A percentile compares a stretch with the other conserved stretches of the same genome.
Evolutionary conservation across 2,329 filamentous ascomycete species (phyloP).

Genomic region (Apiospora aurea): DNA sequence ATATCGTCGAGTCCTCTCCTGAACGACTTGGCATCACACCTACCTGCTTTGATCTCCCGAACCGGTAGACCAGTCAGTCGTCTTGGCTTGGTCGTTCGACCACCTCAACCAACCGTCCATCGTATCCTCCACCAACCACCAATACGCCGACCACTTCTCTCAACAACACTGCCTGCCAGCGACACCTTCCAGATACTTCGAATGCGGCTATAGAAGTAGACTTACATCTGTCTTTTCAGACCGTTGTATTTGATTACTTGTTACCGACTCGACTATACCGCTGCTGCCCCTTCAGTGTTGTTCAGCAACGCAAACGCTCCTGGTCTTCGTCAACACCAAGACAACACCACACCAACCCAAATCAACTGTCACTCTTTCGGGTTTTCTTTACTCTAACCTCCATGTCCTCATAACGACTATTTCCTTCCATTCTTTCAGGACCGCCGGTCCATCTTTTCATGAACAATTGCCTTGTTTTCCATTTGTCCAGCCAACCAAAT

Average conservation of each 20-base stretch:
- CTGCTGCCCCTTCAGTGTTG: slow-evolving; percentile 2
- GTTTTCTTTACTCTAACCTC: slow-evolving; percentile 49
- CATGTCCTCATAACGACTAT: slow-evolving; percentile 54
- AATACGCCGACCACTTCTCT: slow-evolving; percentile 11
- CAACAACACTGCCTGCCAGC: slow-evolving; percentile 6
- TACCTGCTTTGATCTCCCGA: slow-evolving; percentile 24
- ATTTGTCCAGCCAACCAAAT: slow-evolving; percentile 46
- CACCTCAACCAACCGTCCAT: slow-evolving; percentile 29
- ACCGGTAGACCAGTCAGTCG: slow-evolving; percentile 39
- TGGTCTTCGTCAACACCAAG: slow-evolving; percentile 24
- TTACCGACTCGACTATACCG: slow-evolving; percentile 10
- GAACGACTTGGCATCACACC: slow-evolving; percentile 23
- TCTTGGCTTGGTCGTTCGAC: slow-evolving; percentile 37
- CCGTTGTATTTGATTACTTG: slow-evolving; percentile 19
- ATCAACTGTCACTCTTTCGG: slow-evolving; percentile 40
- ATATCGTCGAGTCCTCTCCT: slow-evolving; percentile 28
- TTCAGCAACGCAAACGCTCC: slow-evolving; percentile 1
- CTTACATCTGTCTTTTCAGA: slow-evolving; percentile 23
- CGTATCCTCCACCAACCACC: slow-evolving; percentile 9
- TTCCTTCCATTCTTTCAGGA: slow-evolving; percentile 45
- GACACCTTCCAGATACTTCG: slow-evolving; percentile 28
- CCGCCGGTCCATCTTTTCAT: slow-evolving; percentile 39
- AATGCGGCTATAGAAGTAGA: slow-evolving; percentile 39
- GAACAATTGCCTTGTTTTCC: slow-evolving; percentile 42
- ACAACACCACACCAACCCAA: slow-evolving; percentile 34